A percentile compares a stretch with the other conserved stretches of the same genome.
Conservation (phyloP, 2,329 filamentous ascomycete species). For the Pseudovirgaria hyperparasitica region DNA sequence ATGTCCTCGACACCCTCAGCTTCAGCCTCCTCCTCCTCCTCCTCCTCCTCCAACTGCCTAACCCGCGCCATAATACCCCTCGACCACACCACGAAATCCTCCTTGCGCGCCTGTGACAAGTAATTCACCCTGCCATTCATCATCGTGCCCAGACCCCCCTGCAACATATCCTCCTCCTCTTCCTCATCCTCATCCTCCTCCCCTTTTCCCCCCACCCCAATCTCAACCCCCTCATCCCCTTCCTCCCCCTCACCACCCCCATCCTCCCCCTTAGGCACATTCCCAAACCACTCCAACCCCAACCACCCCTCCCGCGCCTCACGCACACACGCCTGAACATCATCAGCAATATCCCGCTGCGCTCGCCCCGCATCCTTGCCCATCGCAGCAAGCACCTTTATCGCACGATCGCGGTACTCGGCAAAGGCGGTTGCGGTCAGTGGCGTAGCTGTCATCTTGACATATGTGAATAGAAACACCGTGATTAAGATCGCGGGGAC, state of each 20-base stretch:
- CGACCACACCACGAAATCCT: slow-evolving; percentile 55
- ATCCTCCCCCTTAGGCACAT: slow-evolving; percentile 30
- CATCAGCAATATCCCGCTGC: slow-evolving; percentile 29
- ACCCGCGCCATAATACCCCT: slow-evolving; percentile 45
- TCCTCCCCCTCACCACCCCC: slow-evolving; percentile 14
- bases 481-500: no score
- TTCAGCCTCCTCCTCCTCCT: neutral
- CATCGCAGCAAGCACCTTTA: slow-evolving; percentile 43
- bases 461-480: no score
- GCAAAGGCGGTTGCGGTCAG: slow-evolving; percentile 18
- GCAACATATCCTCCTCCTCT: slow-evolving; percentile 16
- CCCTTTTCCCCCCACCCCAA: slow-evolving; percentile 28
- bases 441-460: slow-evolving; percentile 15
- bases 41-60: slow-evolving; percentile 28
- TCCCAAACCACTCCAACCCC: slow-evolving; percentile 46
- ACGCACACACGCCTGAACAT: slow-evolving; percentile 19
- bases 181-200: slow-evolving; percentile 36
- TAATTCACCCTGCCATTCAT: slow-evolving; percentile 64
- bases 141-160: slow-evolving; percentile 54
- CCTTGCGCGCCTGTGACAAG: slow-evolving; percentile 48
- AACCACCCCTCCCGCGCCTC: slow-evolving; percentile 28
- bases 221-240: slow-evolving; percentile 20
- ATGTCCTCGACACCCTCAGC: no score
- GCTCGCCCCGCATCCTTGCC: slow-evolving; percentile 41
- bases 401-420: slow-evolving; percentile 33